Base-by-base conservation (phyloP, 2,329 filamentous ascomycete genomes). In the Colletotrichum sp. region DNA sequence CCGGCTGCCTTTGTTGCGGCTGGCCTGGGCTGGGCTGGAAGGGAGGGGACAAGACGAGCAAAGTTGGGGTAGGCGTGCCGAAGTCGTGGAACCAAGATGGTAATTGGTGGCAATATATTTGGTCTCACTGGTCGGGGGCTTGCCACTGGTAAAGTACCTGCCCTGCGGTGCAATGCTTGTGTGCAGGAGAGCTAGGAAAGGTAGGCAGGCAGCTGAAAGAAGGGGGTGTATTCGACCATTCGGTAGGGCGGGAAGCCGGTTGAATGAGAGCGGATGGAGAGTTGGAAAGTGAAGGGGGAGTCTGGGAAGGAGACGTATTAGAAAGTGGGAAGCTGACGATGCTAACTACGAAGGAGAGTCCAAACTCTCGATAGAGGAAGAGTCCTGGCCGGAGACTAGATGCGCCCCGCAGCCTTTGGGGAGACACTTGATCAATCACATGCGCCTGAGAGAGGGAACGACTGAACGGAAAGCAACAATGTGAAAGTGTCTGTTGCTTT, bases 91-190 rank as follows among this genome's bases (percentile, higher is more conserved):
- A 67, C 16, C 39, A 27, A 43, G 13, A 28, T 68, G 61, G 28
- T 68, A 68, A 75, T 75, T 75, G 73, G 73, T 75, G 73, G 70
- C 56, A 75, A 75, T 73, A 65, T 60, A 39, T 55, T 67, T 25
- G 39, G 43, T n/a, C 22, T 48, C 15, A 61, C 43, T 48, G 43
- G n/a, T 18, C 43, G 43, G 18, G 43, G 43, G 43, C 43, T 48
- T n/a, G 39, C 28, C 32, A 43, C 60, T 56, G 27, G 71, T 30
- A 60, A 61, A 30, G 25, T 18, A 28, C 34, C 39, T 25, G 34
- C 36, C 27, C 18, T 22, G 43, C 18, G 2, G 43, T 48, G 2
- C 43, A 66, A 28, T 32, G 64, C 22, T n/a, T 4, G n/a, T 32
- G 52, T 28, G 32, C 6, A 15, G 16, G 36, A 61, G 30, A 22